Conservation (phyloP, 768 basidiomycete species). For the Lactarius tabidus region DNA sequence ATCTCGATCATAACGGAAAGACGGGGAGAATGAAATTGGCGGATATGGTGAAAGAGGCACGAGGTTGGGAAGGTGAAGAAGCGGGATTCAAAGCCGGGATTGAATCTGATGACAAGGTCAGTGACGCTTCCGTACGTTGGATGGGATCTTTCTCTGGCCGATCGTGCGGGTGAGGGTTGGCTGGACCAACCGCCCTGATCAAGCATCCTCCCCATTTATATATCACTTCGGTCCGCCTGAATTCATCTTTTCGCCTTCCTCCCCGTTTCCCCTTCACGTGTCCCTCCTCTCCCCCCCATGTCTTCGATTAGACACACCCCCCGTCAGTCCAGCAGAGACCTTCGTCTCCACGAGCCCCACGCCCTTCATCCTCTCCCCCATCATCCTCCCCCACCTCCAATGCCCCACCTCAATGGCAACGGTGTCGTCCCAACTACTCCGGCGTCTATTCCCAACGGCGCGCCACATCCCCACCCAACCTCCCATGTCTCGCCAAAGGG, state of each 20-base stretch:
- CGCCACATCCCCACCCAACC: conserved; percentile 36
- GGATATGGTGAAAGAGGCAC: conserved; percentile 43
- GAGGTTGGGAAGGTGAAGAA: conserved; percentile 50
- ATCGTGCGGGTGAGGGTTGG: conserved; percentile 50
- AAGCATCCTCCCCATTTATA: conserved; percentile 37
- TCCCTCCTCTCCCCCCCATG: conserved; percentile 40
- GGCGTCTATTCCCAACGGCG: conserved; percentile 41
- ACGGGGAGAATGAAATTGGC: conserved; percentile 40
- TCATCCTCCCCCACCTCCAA: conserved; percentile 38
- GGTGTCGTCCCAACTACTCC: conserved; percentile 44
- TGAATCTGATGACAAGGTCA: conserved; percentile 28
- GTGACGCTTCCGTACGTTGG: conserved; percentile 26
- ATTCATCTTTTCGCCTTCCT: conserved; percentile 31
- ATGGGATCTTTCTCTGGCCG: conserved; percentile 36
- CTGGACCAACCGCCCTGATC: conserved; percentile 38
- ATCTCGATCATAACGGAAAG: conserved; percentile 41
- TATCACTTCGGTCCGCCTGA: conserved; percentile 26
- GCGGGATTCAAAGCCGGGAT: conserved; percentile 27
- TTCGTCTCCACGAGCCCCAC: conserved; percentile 58
- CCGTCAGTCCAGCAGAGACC: conserved; percentile 57
- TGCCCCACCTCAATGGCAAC: conserved; percentile 53
- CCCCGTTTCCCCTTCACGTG: conserved; percentile 32
- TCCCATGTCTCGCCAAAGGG: conserved; percentile 38
- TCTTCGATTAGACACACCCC: conserved; percentile 53
- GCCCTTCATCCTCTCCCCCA: conserved; percentile 41